phyloP scores from a whole-genome alignment of 139 green algal species.

The Asterochloris sp. region DNA sequence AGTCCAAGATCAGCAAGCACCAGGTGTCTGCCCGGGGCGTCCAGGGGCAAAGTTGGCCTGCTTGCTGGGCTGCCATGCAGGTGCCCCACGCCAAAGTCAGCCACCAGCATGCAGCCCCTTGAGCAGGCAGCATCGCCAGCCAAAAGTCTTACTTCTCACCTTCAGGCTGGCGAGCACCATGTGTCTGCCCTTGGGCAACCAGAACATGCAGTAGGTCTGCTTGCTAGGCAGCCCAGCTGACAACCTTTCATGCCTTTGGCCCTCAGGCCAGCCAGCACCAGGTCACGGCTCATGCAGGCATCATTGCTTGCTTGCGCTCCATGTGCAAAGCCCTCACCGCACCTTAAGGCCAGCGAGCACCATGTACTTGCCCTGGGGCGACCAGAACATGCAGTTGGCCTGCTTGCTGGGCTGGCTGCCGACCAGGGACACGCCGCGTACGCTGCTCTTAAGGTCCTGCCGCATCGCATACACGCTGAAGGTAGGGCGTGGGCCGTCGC shows the following conservation, averaged over 20 bases:
- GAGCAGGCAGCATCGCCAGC: neutral
- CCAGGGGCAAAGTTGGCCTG: no score
- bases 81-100: no score
- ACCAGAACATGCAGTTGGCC: constrained; percentile 87
- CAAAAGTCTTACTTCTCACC: neutral
- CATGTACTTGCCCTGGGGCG: constrained; percentile 83
- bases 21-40: no score
- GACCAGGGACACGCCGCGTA: constrained; percentile 37
- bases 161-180: constrained; percentile 80
- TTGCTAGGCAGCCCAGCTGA: no score
- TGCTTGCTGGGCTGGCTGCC: constrained; percentile 65
- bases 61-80: no score
- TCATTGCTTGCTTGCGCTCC: neutral
- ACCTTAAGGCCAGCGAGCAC: constrained; percentile 91
- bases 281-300: neutral
- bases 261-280: no score
- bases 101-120: no score
- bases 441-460: constrained; percentile 49
- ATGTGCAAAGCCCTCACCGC: neutral
- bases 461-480: constrained; percentile 95
- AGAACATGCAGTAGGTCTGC: neutral
- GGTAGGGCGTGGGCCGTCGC: constrained; percentile 67
- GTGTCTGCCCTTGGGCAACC: no score
- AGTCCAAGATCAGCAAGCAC: no score
- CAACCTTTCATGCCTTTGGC: no score